These are phyloP conservation scores for Phymatotrichopsis omnivora DNA, from an alignment of 2,329 filamentous ascomycete genomes.

Conservation along the genomic window DNA sequence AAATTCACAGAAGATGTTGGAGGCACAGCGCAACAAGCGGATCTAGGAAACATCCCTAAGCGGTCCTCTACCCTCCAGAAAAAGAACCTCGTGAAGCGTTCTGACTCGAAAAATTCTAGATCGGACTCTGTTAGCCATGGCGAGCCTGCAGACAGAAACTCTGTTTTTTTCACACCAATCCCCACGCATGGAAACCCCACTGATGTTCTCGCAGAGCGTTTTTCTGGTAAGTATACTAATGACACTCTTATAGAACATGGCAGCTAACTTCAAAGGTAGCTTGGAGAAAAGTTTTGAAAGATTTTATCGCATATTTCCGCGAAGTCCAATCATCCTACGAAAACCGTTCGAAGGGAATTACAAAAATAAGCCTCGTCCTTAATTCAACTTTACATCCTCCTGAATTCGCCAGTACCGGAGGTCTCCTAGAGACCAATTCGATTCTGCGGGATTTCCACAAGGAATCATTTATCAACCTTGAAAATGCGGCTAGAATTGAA, in stretches of 20 bases:
- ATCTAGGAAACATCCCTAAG: slow-evolving; percentile 4
- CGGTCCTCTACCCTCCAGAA: slow-evolving; percentile 63
- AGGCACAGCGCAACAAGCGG: neutral
- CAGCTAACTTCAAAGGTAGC: slow-evolving; percentile 42
- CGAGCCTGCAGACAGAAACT: slow-evolving; percentile 62
- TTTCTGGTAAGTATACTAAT: slow-evolving; percentile 56
- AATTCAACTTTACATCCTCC: slow-evolving; percentile 64
- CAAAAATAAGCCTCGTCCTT: slow-evolving; percentile 56
- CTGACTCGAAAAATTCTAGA: slow-evolving; percentile 63
- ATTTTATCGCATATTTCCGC: slow-evolving; percentile 85
- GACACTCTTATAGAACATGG: neutral
- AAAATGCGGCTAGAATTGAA: slow-evolving; percentile 83
- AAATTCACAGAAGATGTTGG: slow-evolving; percentile 1
- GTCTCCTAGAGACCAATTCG: slow-evolving; percentile 77
- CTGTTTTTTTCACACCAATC: slow-evolving; percentile 80
- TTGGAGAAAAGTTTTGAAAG: slow-evolving; percentile 92
- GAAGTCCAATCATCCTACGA: slow-evolving; percentile 89
- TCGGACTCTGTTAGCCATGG: slow-evolving; percentile 80
- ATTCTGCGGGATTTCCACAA: slow-evolving; percentile 77
- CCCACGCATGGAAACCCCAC: slow-evolving; percentile 81
- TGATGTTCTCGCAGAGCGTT: slow-evolving; percentile 73
- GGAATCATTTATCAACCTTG: slow-evolving; percentile 65
- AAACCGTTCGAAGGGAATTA: slow-evolving; percentile 65
- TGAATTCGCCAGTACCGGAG: slow-evolving; percentile 63
- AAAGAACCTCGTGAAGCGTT: slow-evolving; percentile 66